phyloP scores from a whole-genome alignment of 176 grass and related monocot species.

The Eragrostis nindensis region DNA sequence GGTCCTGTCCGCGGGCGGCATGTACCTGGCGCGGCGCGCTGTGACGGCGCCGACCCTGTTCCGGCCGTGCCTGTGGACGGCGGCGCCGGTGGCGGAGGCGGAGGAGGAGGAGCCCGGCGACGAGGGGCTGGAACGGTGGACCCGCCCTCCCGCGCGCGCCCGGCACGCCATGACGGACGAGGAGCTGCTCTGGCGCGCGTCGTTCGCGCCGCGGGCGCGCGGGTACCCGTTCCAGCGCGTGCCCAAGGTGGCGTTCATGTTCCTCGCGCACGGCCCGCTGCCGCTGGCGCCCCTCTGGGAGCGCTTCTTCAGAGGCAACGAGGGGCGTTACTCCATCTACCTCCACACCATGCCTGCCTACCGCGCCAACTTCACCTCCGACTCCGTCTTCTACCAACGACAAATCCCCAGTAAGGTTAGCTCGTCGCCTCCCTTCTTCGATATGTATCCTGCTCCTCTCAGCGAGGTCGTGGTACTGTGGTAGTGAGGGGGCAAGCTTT shows the following conservation, averaged over 20 bases:
- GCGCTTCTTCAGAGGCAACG: constrained; percentile 71
- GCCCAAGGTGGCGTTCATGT: constrained; percentile 93
- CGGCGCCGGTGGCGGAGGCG: background rate
- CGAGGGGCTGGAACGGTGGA: constrained; percentile 65
- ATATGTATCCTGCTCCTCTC: background rate
- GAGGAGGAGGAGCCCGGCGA: constrained; percentile 23
- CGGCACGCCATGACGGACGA: constrained; percentile 80
- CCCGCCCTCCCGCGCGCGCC: constrained; percentile 43
- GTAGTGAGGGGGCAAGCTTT: background rate
- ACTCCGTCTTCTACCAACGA: constrained; percentile 77
- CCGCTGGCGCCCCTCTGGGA: constrained; percentile 93
- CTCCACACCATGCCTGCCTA: constrained; percentile 79
- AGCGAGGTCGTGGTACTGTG: background rate
- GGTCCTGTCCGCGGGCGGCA: constrained; percentile 63
- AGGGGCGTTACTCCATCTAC: constrained; percentile 84
- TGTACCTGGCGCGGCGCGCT: constrained; percentile 77
- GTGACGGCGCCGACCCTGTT: constrained; percentile 56
- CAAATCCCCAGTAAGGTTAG: constrained; percentile 92
- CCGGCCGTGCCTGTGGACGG: constrained; percentile 49
- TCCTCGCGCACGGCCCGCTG: constrained; percentile 83
- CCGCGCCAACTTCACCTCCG: constrained; percentile 65
- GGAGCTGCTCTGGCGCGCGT: constrained; percentile 94
- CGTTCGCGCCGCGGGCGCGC: constrained; percentile 58
- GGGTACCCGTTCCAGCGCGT: constrained; percentile 69
- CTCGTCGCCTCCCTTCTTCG: background rate